Evolutionary conservation across 306 rosid genomes (phyloP), one percentile per base, ranked within the genome.

Genomic region (peach (Prunus persica)): DNA sequence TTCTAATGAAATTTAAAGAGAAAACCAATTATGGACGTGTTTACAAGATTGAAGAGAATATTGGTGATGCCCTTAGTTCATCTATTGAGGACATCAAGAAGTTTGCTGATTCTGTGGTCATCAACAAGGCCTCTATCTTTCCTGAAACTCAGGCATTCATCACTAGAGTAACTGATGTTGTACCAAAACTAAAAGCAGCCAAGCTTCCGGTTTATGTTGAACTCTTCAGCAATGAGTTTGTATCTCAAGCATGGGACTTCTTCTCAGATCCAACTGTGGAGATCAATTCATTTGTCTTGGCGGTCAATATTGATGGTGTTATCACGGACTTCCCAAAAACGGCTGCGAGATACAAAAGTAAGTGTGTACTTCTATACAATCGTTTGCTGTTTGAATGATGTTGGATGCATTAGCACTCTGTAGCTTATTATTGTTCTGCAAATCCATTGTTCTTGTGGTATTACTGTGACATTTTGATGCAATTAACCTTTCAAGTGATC

Each of bases 211-310:
- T 96, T 67, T 96, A 88, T 45, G 97, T 87, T 11, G 93, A 89
- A 85, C 73, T 78, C 76, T 96, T 96, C 86, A 89, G 88, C 90
- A 93, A 96, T 71, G 99, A 96, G 89, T 96, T 89, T 77, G 84
- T 84, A 56, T 88, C 98, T 66, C 99, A 96, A 80, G 86, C 93
- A n/a, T 96, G 91, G 91, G 99, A 96, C 85, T 92, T 85, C 89
- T 89, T 87, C 90, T 88, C 96, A 6, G 99, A 96, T 84, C 64
- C 99, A 74, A 89, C 96, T 0, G 85, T 88, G 64, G 98, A 96
- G 88, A 82, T 96, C 79, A 92, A 92, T 84, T 69, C 98, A 38
- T 96, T 7, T 78, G 71, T 85, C 77, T 3, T 0, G 4, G 93
- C 72, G 52, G 68, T 63, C 60, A 61, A 2, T 9, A 73, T 91